Conservation (phyloP, 495 filamentous ascomycete genomes). For the Aspergillus diversus region DNA sequence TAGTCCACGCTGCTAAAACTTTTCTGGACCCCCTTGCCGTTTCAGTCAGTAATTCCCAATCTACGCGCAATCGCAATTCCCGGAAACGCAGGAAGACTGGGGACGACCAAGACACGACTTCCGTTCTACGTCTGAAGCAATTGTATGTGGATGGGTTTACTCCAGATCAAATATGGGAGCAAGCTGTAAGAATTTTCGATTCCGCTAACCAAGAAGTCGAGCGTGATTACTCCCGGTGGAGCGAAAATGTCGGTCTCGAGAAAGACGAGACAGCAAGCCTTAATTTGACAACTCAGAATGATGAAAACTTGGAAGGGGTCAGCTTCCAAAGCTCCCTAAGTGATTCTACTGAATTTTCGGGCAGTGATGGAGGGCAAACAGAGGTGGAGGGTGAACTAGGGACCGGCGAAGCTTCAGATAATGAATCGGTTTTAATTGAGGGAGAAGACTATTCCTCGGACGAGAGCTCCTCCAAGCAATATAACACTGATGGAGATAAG, state of each 20-base stretch:
- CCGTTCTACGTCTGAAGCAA: conserved; percentile 68
- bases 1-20: conserved; percentile 71
- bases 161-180: conserved; percentile 90
- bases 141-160: conserved; percentile 88
- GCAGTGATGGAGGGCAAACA: conserved; percentile 35
- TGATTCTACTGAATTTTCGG: conserved; percentile 42
- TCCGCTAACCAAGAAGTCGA: conserved; percentile 40
- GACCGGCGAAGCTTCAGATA: background rate
- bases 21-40: conserved; percentile 76
- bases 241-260: conserved; percentile 15
- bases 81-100: conserved; percentile 71
- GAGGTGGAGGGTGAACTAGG: conserved; percentile 27
- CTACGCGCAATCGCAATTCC: conserved; percentile 55
- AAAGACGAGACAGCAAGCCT: background rate
- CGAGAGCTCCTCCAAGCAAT: conserved; percentile 22
- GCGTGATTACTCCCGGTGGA: conserved; percentile 33
- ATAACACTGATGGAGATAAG: conserved; percentile 39
- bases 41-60: conserved; percentile 67
- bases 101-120: conserved; percentile 38
- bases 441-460: conserved; percentile 28
- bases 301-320: too few species aligned
- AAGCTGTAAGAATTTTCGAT: conserved; percentile 72
- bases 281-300: too few species aligned
- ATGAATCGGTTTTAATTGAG: conserved; percentile 15
- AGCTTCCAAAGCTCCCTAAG: conserved; percentile 37